Evolutionary conservation across 2,329 filamentous ascomycete species (phyloP), one percentile per base, ranked within the genome.

Genomic region (Pyrenochaeta sp.): DNA sequence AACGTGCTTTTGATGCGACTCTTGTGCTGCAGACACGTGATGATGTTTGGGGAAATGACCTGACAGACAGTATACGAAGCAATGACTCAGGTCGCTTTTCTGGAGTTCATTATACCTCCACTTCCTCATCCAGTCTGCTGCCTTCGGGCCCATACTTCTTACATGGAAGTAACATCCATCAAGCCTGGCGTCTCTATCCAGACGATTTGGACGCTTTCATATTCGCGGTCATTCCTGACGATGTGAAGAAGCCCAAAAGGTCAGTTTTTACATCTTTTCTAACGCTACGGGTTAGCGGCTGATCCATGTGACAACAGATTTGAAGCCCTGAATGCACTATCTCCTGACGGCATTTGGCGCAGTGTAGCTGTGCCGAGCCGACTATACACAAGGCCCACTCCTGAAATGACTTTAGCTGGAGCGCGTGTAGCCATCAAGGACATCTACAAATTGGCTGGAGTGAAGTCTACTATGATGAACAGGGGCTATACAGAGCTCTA

Each of bases 391-490:
- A 5, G 6, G 12, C 44, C 6, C 5, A n/a, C 37, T 6, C 13
- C 6, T 5, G 37, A 8, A 22, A 5, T 5, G 5, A 5, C 37
- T 28, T 44, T 50, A 2, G 46, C 51, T 13, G 59, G 59, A 0
- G 24, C 25, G 6, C 51, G 59, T 2, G 28, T 62, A 2, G 42
- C 34, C 0, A 50, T 62, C n/a, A 62, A 62, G 27, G 56, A 62
- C 27, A 56, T 60, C 9, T 19, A 19, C 19, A 19, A 19, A 19
- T 19, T 19, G 19, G 19, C 19, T 19, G 19, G 19, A 19, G 19
- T 19, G 19, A 51, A 46, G 10, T 34, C n/a, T 12, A 54, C 52
- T 7, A 46, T 34, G 19, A 36, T 48, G n/a, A 36, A 28, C 1
- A 59, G 28, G 19, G 19, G 19, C 19, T 59, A 53, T 34, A 36